These are phyloP conservation scores for Alopecurus myosuroides DNA, from an alignment of 176 grass and related monocot species.

Conservation along the genomic window DNA sequence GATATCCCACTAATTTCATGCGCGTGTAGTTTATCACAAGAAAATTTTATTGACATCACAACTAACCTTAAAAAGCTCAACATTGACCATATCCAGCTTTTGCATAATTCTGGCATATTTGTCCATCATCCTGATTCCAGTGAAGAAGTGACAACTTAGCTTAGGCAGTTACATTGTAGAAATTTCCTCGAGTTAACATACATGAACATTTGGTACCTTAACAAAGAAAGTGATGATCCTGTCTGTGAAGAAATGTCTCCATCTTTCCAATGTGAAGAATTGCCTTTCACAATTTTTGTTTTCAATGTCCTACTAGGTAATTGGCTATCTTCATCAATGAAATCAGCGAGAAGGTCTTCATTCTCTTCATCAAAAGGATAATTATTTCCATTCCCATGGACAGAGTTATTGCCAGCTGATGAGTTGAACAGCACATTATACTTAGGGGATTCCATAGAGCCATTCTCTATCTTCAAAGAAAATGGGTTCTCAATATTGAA, in stretches of 20 bases:
- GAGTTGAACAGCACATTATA: slow-evolving; percentile 33
- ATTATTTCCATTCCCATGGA: slow-evolving; percentile 35
- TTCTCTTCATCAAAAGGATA: slow-evolving; percentile 82
- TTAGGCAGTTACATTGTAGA: slow-evolving; percentile 1
- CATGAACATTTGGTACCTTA: slow-evolving; percentile 65
- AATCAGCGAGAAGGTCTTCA: slow-evolving; percentile 98
- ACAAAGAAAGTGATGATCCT: slow-evolving; percentile 87
- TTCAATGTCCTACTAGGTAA: slow-evolving; percentile 85
- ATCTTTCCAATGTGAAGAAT: slow-evolving; percentile 60
- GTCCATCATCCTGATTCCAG: slow-evolving; percentile 91
- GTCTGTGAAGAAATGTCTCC: slow-evolving; percentile 93
- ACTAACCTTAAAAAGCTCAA: slow-evolving; percentile 95
- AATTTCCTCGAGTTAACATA: slow-evolving; percentile 17
- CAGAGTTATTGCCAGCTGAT: slow-evolving; percentile 30
- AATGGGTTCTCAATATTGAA: slow-evolving; percentile 70
- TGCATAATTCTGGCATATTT: slow-evolving; percentile 99
- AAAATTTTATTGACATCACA: slow-evolving; percentile 8
- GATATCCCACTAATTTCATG: slow-evolving; percentile 2
- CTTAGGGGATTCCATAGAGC: slow-evolving; percentile 65
- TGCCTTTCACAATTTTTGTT: slow-evolving; percentile 57
- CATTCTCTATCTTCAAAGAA: slow-evolving; percentile 61
- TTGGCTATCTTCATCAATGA: slow-evolving; percentile 99
- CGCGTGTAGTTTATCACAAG: not conserved
- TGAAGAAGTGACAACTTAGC: slow-evolving; percentile 17
- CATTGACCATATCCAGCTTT: slow-evolving; percentile 89